phyloP scores from a whole-genome alignment of 2,329 filamentous ascomycete species.

The Escovopsis sp. region DNA sequence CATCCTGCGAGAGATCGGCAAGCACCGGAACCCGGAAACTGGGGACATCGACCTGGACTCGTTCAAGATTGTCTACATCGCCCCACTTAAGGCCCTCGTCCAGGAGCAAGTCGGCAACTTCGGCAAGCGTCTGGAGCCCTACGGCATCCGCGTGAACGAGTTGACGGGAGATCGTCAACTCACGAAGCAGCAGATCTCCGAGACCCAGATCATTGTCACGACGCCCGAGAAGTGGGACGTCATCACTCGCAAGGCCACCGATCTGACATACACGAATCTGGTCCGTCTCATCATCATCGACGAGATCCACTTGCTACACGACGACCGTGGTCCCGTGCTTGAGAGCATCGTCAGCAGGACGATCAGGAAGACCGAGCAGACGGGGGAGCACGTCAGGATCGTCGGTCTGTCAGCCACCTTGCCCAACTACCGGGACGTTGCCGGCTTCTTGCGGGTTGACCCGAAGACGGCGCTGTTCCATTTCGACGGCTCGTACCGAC shows the following conservation, averaged over 20 bases:
- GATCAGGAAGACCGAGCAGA: conserved; percentile 85
- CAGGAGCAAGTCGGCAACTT: conserved; percentile 98
- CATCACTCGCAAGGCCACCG: conserved; percentile 93
- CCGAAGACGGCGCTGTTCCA: conserved; percentile 78
- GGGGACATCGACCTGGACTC: conserved; percentile 92
- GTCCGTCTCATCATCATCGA: conserved; percentile 93
- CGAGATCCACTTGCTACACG: conserved; percentile 93
- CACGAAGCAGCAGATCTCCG: conserved; percentile 94
- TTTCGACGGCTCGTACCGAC: conserved; percentile 86
- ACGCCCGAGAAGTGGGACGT: conserved; percentile 99
- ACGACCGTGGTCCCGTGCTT: conserved; percentile 89
- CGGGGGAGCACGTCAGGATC: conserved; percentile 79
- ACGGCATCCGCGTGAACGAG: conserved; percentile 86
- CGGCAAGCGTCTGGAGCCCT: conserved; percentile 75
- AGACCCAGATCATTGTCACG: conserved; percentile 95
- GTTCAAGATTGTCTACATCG: conserved; percentile 98
- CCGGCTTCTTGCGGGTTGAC: conserved; percentile 86
- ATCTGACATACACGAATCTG: conserved; percentile 93
- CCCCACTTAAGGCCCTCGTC: conserved; percentile 85
- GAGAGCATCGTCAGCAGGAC: conserved; percentile 95
- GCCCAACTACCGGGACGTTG: conserved; percentile 92
- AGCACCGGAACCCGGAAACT: conserved; percentile 74
- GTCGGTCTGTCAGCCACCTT: conserved; percentile 88
- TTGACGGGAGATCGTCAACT: conserved; percentile 94
- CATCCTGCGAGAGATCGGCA: conserved; percentile 91